Conservation (phyloP, 1,284 basidiomycete species). For the Inonotus obliquus region DNA sequence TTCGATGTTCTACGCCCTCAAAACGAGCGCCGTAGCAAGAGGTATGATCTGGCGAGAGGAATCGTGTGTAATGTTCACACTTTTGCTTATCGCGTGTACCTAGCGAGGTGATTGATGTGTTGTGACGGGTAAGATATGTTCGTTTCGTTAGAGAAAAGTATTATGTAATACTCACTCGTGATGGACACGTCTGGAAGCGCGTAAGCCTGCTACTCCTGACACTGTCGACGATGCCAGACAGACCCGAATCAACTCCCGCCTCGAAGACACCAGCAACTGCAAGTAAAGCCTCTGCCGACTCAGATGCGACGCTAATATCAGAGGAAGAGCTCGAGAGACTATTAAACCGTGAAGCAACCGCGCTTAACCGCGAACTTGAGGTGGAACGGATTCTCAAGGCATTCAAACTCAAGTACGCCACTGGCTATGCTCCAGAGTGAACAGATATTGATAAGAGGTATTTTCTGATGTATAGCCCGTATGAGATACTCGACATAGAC, state of each 20-base stretch:
- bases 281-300: background rate
- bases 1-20: too few relatives aligned
- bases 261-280: background rate
- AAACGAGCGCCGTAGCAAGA: too few relatives aligned
- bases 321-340: constrained; percentile 64
- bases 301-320: background rate
- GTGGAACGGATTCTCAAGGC: constrained; percentile 82
- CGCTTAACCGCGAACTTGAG: constrained; percentile 77
- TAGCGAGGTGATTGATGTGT: too few relatives aligned
- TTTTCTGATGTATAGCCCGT: constrained; percentile 47
- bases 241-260: background rate
- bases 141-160: too few relatives aligned
- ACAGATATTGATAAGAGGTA: constrained; percentile 1
- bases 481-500: constrained; percentile 71
- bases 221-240: constrained; percentile 1
- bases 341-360: constrained; percentile 72
- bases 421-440: background rate
- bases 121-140: too few relatives aligned
- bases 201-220: too few relatives aligned
- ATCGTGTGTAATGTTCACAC: too few relatives aligned
- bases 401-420: constrained; percentile 76
- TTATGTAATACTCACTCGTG: too few relatives aligned
- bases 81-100: too few relatives aligned
- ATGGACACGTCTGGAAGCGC: too few relatives aligned
- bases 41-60: too few relatives aligned